Evolutionary conservation across 192 early-diverging fungal genomes (phyloP), one percentile per base, ranked within the genome.

Genomic region (Dispira simplex): DNA sequence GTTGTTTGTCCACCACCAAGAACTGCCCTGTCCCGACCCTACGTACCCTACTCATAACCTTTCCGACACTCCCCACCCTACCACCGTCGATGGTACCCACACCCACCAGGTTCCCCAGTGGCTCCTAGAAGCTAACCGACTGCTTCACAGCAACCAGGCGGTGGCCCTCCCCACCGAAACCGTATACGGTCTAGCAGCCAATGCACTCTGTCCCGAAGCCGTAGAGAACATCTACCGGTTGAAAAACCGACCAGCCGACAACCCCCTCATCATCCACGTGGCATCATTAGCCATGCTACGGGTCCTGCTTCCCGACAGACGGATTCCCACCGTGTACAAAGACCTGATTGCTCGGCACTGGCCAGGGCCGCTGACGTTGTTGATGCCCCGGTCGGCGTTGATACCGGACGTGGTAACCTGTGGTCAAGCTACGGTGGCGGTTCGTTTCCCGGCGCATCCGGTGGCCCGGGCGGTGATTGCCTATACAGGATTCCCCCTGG

Each of bases 101-200:
- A 6, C 32, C 32, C 32, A 39, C 32, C 32, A 39, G 48, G 66
- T 46, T 21, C 26, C 51, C 4, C 18, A 63, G 13, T 77, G 76
- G 73, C 60, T 85, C 44, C 28, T 62, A 6, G 67, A 73, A 14
- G 87, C 90, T 4, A 76, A 76, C 1, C 25, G 72, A 55, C 69
- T 86, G 49, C 72, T 95, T 39, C 65, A 69, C 8, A 32, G 62
- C 56, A 81, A 81, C 58, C 70, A 83, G 32, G 80, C 82, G 28
- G 83, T 99, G 18, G 92, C 87, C 5, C 89, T 99, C 44, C 95
- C 97, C 3, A 98, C 97, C 8, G 97, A 99, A 67, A 99, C 97
- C 8, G 97, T 99, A 16, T 99, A 99, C 69, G 97, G 97, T 0
- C 76, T 99, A 27, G 97, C 87, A 10, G 88, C 91, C 60, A 92